Conservation (phyloP, 176 grass and related monocot genomes). For the Eleusine coracana region DNA sequence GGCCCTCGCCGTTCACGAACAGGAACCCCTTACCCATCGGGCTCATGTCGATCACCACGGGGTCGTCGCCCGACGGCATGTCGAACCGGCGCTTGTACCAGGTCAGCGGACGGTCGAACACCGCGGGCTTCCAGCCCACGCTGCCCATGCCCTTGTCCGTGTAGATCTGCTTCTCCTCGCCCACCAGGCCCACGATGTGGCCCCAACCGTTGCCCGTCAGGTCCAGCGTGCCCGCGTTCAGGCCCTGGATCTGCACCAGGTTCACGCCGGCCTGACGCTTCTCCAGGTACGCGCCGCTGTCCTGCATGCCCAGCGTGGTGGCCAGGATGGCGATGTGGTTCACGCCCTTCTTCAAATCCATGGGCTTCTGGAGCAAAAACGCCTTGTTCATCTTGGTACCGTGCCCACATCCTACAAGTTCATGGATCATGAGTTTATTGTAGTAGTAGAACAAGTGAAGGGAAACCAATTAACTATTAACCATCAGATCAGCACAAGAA, state of each 20-base stretch:
- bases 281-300: constrained; percentile 87
- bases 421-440: too few species aligned
- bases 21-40: constrained; percentile 75
- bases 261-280: constrained; percentile 60
- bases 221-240: constrained; percentile 83
- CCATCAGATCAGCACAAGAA: too few species aligned
- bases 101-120: constrained; percentile 35
- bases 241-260: constrained; percentile 58
- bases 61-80: constrained; percentile 54
- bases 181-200: constrained; percentile 61
- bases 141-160: constrained; percentile 44
- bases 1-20: constrained; percentile 67
- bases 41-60: constrained; percentile 67
- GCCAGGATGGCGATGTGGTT: constrained; percentile 72
- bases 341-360: constrained; percentile 52
- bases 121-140: constrained; percentile 56
- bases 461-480: too few species aligned
- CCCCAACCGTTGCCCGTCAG: constrained; percentile 76
- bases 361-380: constrained; percentile 59
- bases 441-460: too few species aligned
- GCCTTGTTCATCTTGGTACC: constrained; percentile 72
- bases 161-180: constrained; percentile 57
- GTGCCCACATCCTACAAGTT: constrained; percentile 45
- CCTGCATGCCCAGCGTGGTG: constrained; percentile 52
- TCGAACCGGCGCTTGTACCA: constrained; percentile 88